Conservation (phyloP, 345 rosid genomes). For the Sonneratia alba region DNA sequence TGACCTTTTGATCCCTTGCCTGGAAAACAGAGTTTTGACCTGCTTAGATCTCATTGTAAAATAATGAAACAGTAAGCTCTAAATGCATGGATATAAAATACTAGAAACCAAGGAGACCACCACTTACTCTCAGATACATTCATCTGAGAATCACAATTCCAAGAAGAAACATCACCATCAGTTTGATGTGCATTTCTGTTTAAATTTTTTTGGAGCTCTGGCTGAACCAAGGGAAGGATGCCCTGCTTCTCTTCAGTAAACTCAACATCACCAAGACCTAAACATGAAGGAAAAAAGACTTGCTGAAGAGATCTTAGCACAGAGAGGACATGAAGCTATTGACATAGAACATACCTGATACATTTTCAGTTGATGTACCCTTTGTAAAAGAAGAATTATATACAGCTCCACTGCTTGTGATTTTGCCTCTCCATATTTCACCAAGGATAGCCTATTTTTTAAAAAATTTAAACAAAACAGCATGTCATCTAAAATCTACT, state of each 20-base stretch:
- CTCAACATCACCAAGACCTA: constrained; percentile 29
- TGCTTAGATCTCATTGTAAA: background rate
- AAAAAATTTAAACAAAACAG: background rate
- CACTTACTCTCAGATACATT: constrained; percentile 17
- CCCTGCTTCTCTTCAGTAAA: constrained; percentile 31
- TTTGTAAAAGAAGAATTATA: constrained; percentile 28
- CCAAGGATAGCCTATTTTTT: constrained; percentile 38
- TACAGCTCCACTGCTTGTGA: constrained; percentile 44
- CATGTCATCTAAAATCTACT: background rate
- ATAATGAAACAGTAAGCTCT: background rate
- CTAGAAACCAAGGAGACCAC: background rate
- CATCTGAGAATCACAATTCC: constrained; percentile 12
- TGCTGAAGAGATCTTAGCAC: constrained; percentile 3
- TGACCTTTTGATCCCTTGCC: constrained; percentile 18
- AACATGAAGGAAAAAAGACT: constrained; percentile 4
- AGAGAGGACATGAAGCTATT: background rate
- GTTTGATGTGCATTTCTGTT: constrained; percentile 12
- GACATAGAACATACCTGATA: constrained; percentile 22
- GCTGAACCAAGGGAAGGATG: constrained; percentile 12
- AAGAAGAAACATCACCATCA: constrained; percentile 10
- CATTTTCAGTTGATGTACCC: constrained; percentile 28
- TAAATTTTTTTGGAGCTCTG: constrained; percentile 19
- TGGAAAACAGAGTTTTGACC: background rate
- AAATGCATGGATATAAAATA: background rate
- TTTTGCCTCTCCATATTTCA: constrained; percentile 62